phyloP scores from a whole-genome alignment of 306 rosid genomes.

The Sicyos edulis region DNA sequence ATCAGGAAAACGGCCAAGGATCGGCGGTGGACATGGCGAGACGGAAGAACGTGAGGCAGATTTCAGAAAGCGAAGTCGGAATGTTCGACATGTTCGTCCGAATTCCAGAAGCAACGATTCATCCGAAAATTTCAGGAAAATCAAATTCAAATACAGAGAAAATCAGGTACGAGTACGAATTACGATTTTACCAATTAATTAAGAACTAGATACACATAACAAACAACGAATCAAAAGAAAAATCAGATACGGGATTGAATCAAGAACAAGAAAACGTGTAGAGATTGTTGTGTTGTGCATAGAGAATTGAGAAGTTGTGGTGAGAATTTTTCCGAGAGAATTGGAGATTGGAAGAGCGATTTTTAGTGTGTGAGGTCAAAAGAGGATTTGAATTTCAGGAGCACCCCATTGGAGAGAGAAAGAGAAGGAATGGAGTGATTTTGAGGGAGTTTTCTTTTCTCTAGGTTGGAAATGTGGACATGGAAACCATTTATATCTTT shows the following conservation, averaged over 20 bases:
- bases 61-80: constrained; percentile 55
- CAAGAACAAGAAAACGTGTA: neutral
- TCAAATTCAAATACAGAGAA: neutral
- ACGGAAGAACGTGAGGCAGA: constrained; percentile 48
- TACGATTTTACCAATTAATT: neutral
- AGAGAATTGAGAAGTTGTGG: neutral
- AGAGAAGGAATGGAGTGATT: neutral
- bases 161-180: neutral
- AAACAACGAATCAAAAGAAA: neutral
- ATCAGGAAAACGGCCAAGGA: constrained; percentile 62
- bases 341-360: neutral
- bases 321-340: neutral
- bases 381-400: neutral
- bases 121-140: constrained; percentile 16
- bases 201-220: neutral
- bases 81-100: constrained; percentile 44
- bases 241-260: neutral
- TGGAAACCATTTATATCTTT: too few species aligned
- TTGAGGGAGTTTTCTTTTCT: neutral
- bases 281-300: neutral
- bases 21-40: constrained; percentile 65
- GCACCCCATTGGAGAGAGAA: neutral
- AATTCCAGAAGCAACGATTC: constrained; percentile 8
- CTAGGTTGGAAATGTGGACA: neutral
- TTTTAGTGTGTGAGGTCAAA: too few species aligned